Evolutionary conservation across 345 rosid species (phyloP), one percentile per base, ranked within the genome.

Genomic region (Eucalyptus lansdowneana): DNA sequence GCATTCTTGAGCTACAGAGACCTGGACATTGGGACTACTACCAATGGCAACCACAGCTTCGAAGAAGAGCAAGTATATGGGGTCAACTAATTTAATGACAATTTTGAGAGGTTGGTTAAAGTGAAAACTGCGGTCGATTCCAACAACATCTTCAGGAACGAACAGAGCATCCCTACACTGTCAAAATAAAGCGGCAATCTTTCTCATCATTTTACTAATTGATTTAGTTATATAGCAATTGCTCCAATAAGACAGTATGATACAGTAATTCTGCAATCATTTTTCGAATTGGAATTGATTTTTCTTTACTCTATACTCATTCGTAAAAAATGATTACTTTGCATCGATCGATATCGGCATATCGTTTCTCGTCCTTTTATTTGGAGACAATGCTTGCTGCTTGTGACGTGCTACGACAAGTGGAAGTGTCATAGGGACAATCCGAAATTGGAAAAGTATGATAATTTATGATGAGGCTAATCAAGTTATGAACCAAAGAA

Each of bases 141-240:
- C 21, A 62, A 58, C 4, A 92, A 94, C 85, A 90, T 94, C 89
- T 94, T 94, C 88, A 86, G 88, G 87, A 88, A 93, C 42, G 93
- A 94, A 86, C 94, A 93, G 90, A 91, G 94, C 89, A 93, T 94
- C 58, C 94, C 95, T 27, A 72, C 86, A 17, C 80, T 51, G 45
- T 69, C 89, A 51, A 87, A 54, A 15, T 54, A 40, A 53, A 7
- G 29, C 54, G 45, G 72, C 88, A 16, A 58, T 58, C n/a, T 3
- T 58, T 58, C 27, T 58, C n/a, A 9, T 25, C 27, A 11, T 60
- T 25, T 60, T 60, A 25, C 1, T 11, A 25, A 25, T 60, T 60
- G 67, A 56, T 60, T 25, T 60, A 11, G 67, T 25, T 60, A 11
- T 5, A 25, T 25, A 25, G 67, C 67, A 13, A 60, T 60, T 25